Percentiles rank a stretch among this genome's conserved stretches.
phyloP scores from a whole-genome alignment of 2,329 filamentous ascomycete genomes.

The Chrysosporium keratinophilum region DNA sequence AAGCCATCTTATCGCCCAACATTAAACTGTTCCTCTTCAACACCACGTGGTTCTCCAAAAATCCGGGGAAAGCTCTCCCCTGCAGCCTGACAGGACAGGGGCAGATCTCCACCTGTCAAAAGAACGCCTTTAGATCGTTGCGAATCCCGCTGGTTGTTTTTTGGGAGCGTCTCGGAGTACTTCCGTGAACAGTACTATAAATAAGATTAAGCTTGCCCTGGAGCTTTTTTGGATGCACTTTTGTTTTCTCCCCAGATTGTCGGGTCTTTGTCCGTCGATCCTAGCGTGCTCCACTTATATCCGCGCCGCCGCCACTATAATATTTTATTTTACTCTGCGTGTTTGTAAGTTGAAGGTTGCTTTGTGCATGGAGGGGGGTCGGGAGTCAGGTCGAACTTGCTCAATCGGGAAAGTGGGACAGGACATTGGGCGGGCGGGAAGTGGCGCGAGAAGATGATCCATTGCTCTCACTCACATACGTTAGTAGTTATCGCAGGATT shows the following conservation, averaged over 20 bases:
- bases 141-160: neutral
- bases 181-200: constrained; percentile 5
- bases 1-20: neutral
- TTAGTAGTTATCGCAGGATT: too few species aligned
- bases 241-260: neutral
- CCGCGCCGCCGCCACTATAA: neutral
- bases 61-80: constrained; percentile 4
- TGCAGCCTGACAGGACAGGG: neutral
- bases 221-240: neutral
- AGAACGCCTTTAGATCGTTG: neutral
- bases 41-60: neutral
- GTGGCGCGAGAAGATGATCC: too few species aligned
- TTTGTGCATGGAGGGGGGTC: neutral
- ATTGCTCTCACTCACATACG: too few species aligned
- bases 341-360: neutral
- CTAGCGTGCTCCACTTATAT: constrained; percentile 1
- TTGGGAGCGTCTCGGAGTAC: constrained; percentile 4
- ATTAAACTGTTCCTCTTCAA: neutral
- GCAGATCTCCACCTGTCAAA: constrained; percentile 4
- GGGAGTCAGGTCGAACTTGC: too few species aligned
- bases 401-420: too few species aligned
- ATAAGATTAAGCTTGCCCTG: neutral
- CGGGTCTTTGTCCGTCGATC: neutral
- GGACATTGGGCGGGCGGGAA: too few species aligned
- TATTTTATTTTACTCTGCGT: neutral